Conservation (phyloP, 2,329 filamentous ascomycete species). For the Taxawa tesnikishii region DNA sequence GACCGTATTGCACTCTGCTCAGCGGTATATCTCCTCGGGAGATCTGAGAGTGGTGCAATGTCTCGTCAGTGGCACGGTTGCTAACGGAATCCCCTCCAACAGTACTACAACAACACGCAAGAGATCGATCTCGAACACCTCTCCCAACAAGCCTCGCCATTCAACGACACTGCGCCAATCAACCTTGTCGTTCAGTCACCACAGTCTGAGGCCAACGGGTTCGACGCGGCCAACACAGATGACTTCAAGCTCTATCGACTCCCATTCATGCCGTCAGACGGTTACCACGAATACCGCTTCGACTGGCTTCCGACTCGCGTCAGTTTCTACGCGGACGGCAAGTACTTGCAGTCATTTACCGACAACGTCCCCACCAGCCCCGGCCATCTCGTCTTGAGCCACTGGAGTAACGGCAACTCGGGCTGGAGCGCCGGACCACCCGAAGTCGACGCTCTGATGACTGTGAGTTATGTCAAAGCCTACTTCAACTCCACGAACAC, state of each 20-base stretch:
- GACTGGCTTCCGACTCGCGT: conserved; percentile 56
- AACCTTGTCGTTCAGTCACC: conserved; percentile 67
- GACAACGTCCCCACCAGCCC: conserved; percentile 40
- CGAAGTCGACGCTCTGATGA: conserved; percentile 45
- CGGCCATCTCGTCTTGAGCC: conserved; percentile 58
- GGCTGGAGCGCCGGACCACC: conserved; percentile 64
- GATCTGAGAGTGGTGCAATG: no score
- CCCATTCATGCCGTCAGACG: conserved; percentile 51
- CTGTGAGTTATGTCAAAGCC: conserved; percentile 58
- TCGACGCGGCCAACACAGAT: conserved; percentile 47
- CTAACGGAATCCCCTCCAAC: no score
- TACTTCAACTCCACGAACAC: conserved; percentile 62
- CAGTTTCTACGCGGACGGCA: conserved; percentile 56
- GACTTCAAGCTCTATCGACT: conserved; percentile 47
- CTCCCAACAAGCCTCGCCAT: conserved; percentile 40
- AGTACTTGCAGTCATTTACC: conserved; percentile 43
- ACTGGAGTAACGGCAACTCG: conserved; percentile 66
- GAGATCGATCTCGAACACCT: conserved; percentile 77
- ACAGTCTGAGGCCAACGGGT: conserved; percentile 45
- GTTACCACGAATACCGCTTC: conserved; percentile 68
- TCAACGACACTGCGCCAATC: conserved; percentile 36
- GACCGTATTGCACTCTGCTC: no score
- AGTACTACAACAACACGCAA: conserved; percentile 69
- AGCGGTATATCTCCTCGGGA: no score
- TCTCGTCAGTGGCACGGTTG: no score